phyloP scores from a whole-genome alignment of 805 yeast species.

The Yamadazyma sp. region DNA sequence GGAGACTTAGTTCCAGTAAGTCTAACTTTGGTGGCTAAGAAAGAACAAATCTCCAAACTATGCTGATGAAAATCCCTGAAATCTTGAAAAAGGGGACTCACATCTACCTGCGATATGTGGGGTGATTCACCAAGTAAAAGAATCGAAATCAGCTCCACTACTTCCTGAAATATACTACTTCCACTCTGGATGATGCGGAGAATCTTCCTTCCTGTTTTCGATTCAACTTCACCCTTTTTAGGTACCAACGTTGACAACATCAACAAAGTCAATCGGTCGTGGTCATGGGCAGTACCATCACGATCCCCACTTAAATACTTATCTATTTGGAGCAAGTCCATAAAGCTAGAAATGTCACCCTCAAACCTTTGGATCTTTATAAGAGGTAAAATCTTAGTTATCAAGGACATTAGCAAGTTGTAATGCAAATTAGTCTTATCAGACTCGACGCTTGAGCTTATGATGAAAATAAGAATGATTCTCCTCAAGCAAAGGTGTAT shows the following conservation, averaged over 20 bases:
- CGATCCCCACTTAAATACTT: too few relatives aligned
- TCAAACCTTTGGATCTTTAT: background rate
- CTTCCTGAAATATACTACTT: background rate
- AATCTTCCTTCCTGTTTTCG: background rate
- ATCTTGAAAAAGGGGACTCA: background rate
- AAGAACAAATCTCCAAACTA: slow-evolving; percentile 7
- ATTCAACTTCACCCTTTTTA: too few relatives aligned
- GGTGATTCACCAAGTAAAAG: background rate
- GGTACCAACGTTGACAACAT: too few relatives aligned
- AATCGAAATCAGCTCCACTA: background rate
- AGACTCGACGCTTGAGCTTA: background rate
- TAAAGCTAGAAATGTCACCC: background rate
- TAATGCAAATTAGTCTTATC: background rate
- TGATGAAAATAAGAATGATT: slow-evolving; percentile 7
- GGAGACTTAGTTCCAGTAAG: background rate
- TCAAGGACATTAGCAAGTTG: background rate
- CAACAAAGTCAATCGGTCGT: too few relatives aligned
- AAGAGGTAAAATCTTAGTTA: slow-evolving; percentile 1
- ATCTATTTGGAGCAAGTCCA: background rate
- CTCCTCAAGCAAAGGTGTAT: slow-evolving; percentile 8
- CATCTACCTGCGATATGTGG: background rate
- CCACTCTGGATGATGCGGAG: too few relatives aligned
- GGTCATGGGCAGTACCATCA: too few relatives aligned
- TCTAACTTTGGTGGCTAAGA: slow-evolving; percentile 3
- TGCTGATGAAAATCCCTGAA: too few relatives aligned